Percentiles rank a stretch among this genome's conserved stretches.
phyloP scores from a whole-genome alignment of 2,329 filamentous ascomycete genomes.

The Hirsutella minnesotensis region DNA sequence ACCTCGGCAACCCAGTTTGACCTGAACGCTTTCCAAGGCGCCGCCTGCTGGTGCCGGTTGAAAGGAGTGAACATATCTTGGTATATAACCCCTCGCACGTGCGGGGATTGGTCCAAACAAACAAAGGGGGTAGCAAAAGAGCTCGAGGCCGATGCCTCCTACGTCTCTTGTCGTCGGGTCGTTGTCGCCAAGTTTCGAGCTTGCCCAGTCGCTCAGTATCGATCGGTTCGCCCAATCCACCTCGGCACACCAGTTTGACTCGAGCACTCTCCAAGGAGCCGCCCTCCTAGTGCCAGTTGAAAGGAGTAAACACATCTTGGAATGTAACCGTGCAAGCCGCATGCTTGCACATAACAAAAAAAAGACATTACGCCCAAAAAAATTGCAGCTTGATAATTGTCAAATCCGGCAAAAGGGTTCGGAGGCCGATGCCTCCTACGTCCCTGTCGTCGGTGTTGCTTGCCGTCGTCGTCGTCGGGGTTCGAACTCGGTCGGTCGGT shows the following conservation, averaged over 20 bases:
- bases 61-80: neutral
- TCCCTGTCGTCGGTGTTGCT: neutral
- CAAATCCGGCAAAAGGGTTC: too few species aligned
- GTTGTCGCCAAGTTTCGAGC: neutral
- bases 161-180: neutral
- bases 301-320: too few species aligned
- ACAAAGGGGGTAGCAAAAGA: too few species aligned
- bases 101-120: too few species aligned
- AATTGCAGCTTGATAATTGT: too few species aligned
- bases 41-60: conserved; percentile 3
- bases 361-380: too few species aligned
- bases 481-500: neutral
- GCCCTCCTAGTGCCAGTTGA: neutral
- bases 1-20: conserved; percentile 11
- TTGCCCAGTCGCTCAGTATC: neutral
- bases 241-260: too few species aligned
- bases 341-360: too few species aligned
- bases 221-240: conserved; percentile 8
- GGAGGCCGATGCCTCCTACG: neutral
- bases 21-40: conserved; percentile 16
- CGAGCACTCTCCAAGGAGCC: conserved; percentile 15
- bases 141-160: neutral
- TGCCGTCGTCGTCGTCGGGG: neutral
- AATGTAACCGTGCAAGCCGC: too few species aligned
- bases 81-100: neutral